Percentiles rank a stretch among this genome's conserved stretches.
Evolutionary conservation across 2,329 filamentous ascomycete genomes (phyloP).

Genomic region (Cryphonectria nitschkei): DNA sequence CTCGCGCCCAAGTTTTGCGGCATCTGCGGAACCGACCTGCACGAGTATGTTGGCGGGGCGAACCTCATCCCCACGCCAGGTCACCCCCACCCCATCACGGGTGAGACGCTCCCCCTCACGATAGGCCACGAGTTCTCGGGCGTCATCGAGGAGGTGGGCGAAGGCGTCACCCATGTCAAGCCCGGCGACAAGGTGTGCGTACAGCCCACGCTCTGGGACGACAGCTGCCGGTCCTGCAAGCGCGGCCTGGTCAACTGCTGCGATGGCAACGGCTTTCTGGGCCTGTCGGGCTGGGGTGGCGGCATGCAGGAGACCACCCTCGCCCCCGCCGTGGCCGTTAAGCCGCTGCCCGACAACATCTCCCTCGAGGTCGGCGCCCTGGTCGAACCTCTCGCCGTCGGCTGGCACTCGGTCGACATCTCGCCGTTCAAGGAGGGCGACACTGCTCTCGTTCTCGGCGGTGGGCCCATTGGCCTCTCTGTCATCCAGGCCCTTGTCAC

Average conservation of each 20-base stretch:
- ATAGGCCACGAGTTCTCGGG: constrained; percentile 68
- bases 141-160: constrained; percentile 59
- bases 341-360: constrained; percentile 54
- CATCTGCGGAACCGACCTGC: constrained; percentile 42
- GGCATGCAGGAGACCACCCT: constrained; percentile 58
- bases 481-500: constrained; percentile 62
- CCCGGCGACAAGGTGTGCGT: constrained; percentile 60
- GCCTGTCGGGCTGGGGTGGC: constrained; percentile 49
- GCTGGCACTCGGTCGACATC: constrained; percentile 60
- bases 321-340: constrained; percentile 49
- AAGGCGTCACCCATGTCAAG: constrained; percentile 47
- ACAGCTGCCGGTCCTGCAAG: constrained; percentile 56
- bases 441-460: constrained; percentile 60
- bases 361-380: constrained; percentile 59
- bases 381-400: constrained; percentile 65
- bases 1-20: constrained; percentile 39
- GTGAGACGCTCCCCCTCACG: constrained; percentile 58
- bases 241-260: constrained; percentile 40
- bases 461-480: constrained; percentile 65
- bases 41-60: constrained; percentile 39
- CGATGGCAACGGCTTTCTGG: constrained; percentile 49
- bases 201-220: constrained; percentile 61
- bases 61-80: constrained; percentile 38
- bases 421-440: constrained; percentile 39
- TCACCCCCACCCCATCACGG: constrained; percentile 58